Conservation (phyloP, 306 rosid species). For the Rubus parviflorus region DNA sequence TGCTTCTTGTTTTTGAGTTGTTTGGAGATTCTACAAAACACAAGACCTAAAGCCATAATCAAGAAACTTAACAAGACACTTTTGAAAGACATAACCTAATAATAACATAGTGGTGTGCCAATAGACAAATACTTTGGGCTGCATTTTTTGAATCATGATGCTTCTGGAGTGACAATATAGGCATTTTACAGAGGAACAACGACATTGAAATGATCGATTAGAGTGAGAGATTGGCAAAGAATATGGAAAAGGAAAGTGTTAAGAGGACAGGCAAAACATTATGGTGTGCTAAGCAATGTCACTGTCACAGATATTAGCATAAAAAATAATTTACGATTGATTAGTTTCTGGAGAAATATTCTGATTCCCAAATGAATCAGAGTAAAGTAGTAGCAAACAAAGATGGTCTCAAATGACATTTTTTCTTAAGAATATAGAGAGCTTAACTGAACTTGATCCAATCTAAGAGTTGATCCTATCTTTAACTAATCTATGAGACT, state of each 20-base stretch:
- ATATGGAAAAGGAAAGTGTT: not conserved
- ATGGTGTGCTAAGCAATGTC: not conserved
- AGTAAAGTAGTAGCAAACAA: not conserved
- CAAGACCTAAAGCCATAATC: constrained; percentile 33
- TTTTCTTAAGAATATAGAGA: not conserved
- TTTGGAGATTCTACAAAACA: constrained; percentile 63
- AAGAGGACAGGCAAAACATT: not conserved
- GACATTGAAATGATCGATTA: not conserved
- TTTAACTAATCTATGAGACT: not conserved
- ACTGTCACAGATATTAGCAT: not conserved
- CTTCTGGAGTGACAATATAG: not conserved
- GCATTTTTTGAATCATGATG: not conserved
- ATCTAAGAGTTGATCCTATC: not conserved
- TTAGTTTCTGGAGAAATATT: not conserved
- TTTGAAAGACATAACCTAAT: not conserved
- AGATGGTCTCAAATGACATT: not conserved
- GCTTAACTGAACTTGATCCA: not conserved
- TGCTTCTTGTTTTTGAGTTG: constrained; percentile 68
- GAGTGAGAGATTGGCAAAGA: not conserved
- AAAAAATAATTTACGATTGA: not conserved
- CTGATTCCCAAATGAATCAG: not conserved
- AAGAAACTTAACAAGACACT: constrained; percentile 21
- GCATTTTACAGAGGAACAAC: not conserved
- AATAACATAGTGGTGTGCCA: not conserved
- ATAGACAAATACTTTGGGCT: not conserved